These are phyloP conservation scores for Penicillium expansum DNA, from an alignment of 2,329 filamentous ascomycete species.

Conservation along the genomic window DNA sequence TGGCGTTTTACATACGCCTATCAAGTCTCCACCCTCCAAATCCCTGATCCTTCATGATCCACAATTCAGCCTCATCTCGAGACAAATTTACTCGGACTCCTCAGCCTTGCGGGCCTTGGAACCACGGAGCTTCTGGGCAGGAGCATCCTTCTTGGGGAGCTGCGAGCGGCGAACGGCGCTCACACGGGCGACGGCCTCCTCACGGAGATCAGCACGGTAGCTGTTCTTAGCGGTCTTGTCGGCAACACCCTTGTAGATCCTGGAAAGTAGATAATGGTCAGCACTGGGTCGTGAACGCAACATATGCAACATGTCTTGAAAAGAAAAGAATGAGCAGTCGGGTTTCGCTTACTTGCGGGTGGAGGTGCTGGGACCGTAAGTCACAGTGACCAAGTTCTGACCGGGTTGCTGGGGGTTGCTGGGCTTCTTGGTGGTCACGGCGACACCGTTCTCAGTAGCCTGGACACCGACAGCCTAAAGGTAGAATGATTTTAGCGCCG, in stretches of 20 bases:
- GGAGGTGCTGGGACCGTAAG: conserved; percentile 69
- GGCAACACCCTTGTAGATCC: conserved; percentile 87
- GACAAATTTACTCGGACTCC: conserved; percentile 35
- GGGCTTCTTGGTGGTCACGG: conserved; percentile 81
- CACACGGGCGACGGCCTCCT: conserved; percentile 78
- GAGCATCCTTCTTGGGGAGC: conserved; percentile 71
- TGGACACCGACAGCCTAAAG: conserved; percentile 76
- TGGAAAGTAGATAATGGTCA: conserved; percentile 36
- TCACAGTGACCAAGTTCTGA: conserved; percentile 61
- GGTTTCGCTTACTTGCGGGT: conserved; percentile 68
- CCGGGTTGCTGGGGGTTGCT: conserved; percentile 70
- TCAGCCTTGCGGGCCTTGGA: conserved; percentile 71
- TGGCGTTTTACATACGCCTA: conserved; percentile 17
- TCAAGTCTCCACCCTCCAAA: conserved; percentile 2
- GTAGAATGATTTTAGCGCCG: not conserved
- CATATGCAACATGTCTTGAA: not conserved
- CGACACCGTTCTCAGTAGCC: conserved; percentile 72
- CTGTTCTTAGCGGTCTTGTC: conserved; percentile 75
- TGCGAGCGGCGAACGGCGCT: conserved; percentile 80
- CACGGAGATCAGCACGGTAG: conserved; percentile 79
- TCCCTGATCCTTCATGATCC: conserved; percentile 3
- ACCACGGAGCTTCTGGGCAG: conserved; percentile 73
- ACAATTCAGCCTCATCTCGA: conserved; percentile 5
- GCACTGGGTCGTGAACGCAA: conserved; percentile 3
- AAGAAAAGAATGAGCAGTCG: no score